A percentile compares a stretch with the other conserved stretches of the same genome.
These are phyloP conservation scores for Tulasnella calospora DNA, from an alignment of 768 basidiomycete genomes.

Conservation along the genomic window DNA sequence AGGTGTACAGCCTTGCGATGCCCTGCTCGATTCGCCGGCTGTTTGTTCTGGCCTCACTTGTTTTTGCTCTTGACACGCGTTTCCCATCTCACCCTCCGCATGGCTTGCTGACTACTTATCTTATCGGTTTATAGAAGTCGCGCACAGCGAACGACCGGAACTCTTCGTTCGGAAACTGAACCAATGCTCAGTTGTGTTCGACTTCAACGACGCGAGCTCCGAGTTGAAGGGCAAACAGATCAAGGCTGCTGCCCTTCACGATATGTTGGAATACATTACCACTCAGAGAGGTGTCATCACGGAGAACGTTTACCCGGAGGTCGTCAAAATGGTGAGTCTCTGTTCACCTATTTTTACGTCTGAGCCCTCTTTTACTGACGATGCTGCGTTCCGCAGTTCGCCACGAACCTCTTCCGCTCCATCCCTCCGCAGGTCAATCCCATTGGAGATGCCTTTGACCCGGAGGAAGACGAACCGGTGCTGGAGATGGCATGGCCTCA, in stretches of 20 bases:
- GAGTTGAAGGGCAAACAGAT: slow-evolving; percentile 98
- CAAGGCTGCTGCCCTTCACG: slow-evolving; percentile 94
- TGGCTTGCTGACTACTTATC: neutral
- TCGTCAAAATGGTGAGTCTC: slow-evolving; percentile 84
- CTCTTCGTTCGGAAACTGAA: slow-evolving; percentile 92
- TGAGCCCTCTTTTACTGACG: neutral
- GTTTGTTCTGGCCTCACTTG: neutral
- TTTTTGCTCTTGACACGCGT: neutral
- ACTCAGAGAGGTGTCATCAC: slow-evolving; percentile 94
- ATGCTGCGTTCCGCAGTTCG: slow-evolving; percentile 58
- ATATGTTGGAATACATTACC: slow-evolving; percentile 99
- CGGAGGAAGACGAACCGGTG: slow-evolving; percentile 98
- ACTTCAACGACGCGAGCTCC: slow-evolving; percentile 95
- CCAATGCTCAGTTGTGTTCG: slow-evolving; percentile 95
- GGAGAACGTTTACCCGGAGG: slow-evolving; percentile 96
- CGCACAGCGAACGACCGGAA: slow-evolving; percentile 78
- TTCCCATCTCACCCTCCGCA: neutral
- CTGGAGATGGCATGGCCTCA: slow-evolving; percentile 99
- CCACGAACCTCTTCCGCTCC: slow-evolving; percentile 96
- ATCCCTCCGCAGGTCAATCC: slow-evolving; percentile 99
- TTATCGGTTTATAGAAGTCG: slow-evolving; percentile 59
- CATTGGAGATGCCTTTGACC: slow-evolving; percentile 96
- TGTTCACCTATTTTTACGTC: neutral
- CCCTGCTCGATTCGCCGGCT: neutral
- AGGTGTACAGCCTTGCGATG: neutral